Percentiles rank a stretch among this genome's conserved stretches.
These are phyloP conservation scores for Nothophytophthora sp. DNA, from an alignment of 352 stramenopile species.

Conservation along the genomic window DNA sequence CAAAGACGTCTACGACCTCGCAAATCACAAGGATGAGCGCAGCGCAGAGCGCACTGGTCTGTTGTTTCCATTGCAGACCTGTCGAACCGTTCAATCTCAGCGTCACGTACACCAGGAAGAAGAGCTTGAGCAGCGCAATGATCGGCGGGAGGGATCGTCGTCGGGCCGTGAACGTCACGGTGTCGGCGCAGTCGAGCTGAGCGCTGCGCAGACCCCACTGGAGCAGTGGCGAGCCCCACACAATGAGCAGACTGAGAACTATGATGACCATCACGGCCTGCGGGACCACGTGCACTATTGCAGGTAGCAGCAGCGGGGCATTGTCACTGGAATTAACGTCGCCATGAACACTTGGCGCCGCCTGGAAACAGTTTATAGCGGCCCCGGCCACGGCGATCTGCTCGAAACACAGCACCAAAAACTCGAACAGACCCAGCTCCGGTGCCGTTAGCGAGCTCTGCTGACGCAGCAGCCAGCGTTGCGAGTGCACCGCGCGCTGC, in stretches of 20 bases:
- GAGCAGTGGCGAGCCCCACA: constrained; percentile 10
- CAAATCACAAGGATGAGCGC: constrained; percentile 23
- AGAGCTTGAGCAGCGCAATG: constrained; percentile 21
- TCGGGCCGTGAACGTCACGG: not conserved
- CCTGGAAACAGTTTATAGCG: constrained; percentile 28
- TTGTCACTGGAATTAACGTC: not conserved
- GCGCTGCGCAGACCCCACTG: not conserved
- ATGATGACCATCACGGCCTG: constrained; percentile 20
- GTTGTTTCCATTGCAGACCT: constrained; percentile 15
- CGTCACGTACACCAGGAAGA: constrained; percentile 23
- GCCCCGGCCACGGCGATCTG: constrained; percentile 25
- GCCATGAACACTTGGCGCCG: not conserved
- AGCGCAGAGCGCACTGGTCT: constrained; percentile 15
- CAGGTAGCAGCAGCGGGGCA: constrained; percentile 11
- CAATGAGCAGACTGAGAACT: constrained; percentile 19
- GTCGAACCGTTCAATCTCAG: constrained; percentile 13
- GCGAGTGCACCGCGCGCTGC: constrained; percentile 7
- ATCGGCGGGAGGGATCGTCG: constrained; percentile 11
- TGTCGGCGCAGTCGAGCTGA: constrained; percentile 1
- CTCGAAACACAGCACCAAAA: constrained; percentile 29
- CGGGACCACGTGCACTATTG: constrained; percentile 7
- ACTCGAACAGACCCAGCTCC: constrained; percentile 26
- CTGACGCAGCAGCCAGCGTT: constrained; percentile 19
- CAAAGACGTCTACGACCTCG: constrained; percentile 23
- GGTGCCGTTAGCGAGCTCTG: constrained; percentile 11